These are phyloP conservation scores for Agaricus subrufescens DNA, from an alignment of 768 basidiomycete species.

Conservation along the genomic window DNA sequence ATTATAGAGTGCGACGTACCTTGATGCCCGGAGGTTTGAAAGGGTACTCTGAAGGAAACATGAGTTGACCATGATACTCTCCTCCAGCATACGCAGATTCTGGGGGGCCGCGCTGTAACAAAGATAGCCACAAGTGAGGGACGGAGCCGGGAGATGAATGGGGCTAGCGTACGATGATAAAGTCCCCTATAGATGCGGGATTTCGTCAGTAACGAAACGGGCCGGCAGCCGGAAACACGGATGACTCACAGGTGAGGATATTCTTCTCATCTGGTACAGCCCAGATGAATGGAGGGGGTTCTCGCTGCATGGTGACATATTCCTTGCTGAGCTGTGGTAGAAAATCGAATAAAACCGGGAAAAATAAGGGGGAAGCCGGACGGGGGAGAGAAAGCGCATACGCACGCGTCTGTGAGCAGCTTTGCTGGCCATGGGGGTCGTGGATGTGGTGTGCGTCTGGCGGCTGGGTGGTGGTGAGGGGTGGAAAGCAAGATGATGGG, in stretches of 20 bases:
- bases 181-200: slow-evolving; percentile 66
- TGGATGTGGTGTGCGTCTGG: background rate
- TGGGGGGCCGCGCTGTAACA: slow-evolving; percentile 79
- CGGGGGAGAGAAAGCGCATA: slow-evolving; percentile 2
- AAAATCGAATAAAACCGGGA: background rate
- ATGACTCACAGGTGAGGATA: slow-evolving; percentile 81
- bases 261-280: slow-evolving; percentile 97
- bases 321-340: slow-evolving; percentile 70
- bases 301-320: slow-evolving; percentile 86
- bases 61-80: slow-evolving; percentile 89
- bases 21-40: slow-evolving; percentile 98
- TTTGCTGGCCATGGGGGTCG: slow-evolving; percentile 67
- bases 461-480: slow-evolving; percentile 17
- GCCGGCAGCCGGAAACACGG: background rate
- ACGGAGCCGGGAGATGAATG: slow-evolving; percentile 7
- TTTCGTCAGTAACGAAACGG: background rate
- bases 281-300: slow-evolving; percentile 95
- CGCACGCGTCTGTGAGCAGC: slow-evolving; percentile 80
- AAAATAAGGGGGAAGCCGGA: background rate
- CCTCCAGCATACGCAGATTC: slow-evolving; percentile 89
- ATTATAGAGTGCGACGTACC: slow-evolving; percentile 34
- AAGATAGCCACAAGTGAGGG: slow-evolving; percentile 11
- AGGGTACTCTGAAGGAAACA: slow-evolving; percentile 93
- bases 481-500: slow-evolving; percentile 8
- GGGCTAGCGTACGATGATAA: slow-evolving; percentile 67